A percentile compares a stretch with the other conserved stretches of the same genome.
phyloP scores from a whole-genome alignment of 2,329 filamentous ascomycete species.

The Epichloe festucae region DNA sequence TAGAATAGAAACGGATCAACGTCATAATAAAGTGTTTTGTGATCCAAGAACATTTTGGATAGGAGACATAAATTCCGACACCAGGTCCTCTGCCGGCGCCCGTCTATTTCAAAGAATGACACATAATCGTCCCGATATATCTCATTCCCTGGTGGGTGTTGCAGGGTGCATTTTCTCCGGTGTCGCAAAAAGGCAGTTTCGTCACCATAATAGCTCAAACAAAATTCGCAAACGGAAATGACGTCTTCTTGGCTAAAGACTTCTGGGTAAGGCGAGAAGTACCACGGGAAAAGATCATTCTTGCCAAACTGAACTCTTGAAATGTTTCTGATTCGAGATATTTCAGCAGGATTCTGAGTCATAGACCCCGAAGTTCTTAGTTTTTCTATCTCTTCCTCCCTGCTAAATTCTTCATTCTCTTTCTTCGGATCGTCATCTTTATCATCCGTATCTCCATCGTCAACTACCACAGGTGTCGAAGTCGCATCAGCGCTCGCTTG shows the following conservation, averaged over 20 bases:
- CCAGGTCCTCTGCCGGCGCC: constrained; percentile 85
- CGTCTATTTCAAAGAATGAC: constrained; percentile 96
- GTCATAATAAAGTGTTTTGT: constrained; percentile 98
- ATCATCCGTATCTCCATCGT: constrained; percentile 45
- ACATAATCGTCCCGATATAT: constrained; percentile 92
- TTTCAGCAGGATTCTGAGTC: constrained; percentile 97
- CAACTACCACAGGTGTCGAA: constrained; percentile 30
- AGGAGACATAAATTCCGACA: constrained; percentile 91
- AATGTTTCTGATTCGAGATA: constrained; percentile 89
- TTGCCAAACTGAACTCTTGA: constrained; percentile 89
- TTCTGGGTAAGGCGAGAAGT: constrained; percentile 94
- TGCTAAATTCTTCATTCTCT: constrained; percentile 48
- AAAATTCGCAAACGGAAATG: constrained; percentile 96
- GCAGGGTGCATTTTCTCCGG: constrained; percentile 75
- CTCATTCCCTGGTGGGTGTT: constrained; percentile 93
- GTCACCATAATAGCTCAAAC: constrained; percentile 79
- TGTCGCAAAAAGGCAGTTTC: constrained; percentile 80
- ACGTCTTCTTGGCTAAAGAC: constrained; percentile 77
- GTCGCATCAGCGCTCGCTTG: constrained; percentile 29
- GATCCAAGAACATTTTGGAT: constrained; percentile 92
- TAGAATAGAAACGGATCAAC: constrained; percentile 99
- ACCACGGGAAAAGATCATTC: constrained; percentile 91
- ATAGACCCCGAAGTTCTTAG: constrained; percentile 88
- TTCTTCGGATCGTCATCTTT: constrained; percentile 31
- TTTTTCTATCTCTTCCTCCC: constrained; percentile 92